Percentiles rank a stretch among this genome's conserved stretches.
Evolutionary conservation across 306 rosid species (phyloP).

Genomic region (Rosa lucieae): DNA sequence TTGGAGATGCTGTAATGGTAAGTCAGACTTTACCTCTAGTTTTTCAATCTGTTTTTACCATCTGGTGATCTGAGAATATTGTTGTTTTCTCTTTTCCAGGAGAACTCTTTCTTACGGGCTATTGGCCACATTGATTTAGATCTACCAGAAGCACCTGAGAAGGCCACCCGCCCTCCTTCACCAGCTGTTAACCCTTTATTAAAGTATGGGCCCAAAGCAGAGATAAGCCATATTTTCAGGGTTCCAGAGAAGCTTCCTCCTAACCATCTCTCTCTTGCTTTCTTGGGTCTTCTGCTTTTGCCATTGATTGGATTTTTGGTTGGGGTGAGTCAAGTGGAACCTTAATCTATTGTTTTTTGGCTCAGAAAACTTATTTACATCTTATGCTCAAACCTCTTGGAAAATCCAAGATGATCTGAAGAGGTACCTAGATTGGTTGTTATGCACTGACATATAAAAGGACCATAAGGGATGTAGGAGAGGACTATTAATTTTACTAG

Average conservation of each 20-base stretch:
- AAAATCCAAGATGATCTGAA: background rate
- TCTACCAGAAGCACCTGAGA: conserved; percentile 97
- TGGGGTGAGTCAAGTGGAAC: conserved; percentile 65
- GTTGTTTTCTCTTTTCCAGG: conserved; percentile 54
- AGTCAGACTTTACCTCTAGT: conserved; percentile 22
- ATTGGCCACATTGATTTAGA: conserved; percentile 83
- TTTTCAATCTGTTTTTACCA: background rate
- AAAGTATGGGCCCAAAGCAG: conserved; percentile 84
- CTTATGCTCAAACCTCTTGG: background rate
- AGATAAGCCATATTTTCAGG: conserved; percentile 84
- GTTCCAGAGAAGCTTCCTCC: conserved; percentile 90
- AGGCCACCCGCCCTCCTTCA: conserved; percentile 76
- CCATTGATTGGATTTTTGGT: conserved; percentile 79
- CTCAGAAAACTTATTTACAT: background rate
- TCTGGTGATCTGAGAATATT: conserved; percentile 23
- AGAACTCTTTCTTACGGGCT: conserved; percentile 76
- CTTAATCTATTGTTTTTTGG: conserved; percentile 1
- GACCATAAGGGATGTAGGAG: background rate
- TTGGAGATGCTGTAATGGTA: conserved; percentile 98
- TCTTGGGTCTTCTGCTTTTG: conserved; percentile 74
- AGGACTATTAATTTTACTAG: background rate
- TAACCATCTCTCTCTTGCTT: conserved; percentile 72
- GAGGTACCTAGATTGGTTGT: background rate
- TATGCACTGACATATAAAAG: background rate
- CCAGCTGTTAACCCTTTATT: conserved; percentile 67